These are phyloP conservation scores for Saccharomycopsis babjevae DNA, from an alignment of 805 yeast species.

Conservation along the genomic window DNA sequence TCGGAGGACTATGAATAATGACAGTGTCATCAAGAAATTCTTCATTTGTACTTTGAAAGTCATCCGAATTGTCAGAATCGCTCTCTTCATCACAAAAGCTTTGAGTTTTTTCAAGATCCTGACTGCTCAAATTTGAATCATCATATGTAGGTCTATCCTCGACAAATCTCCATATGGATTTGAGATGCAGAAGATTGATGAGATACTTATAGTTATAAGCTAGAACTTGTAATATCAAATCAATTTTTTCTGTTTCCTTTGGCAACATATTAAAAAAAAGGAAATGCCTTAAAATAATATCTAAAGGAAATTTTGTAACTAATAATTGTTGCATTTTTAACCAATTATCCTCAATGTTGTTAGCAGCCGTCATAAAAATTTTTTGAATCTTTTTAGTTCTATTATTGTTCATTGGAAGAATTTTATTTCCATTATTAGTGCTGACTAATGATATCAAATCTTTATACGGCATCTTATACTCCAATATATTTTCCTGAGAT, in stretches of 20 bases:
- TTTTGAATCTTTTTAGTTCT: neutral
- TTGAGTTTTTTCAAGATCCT: constrained; percentile 11
- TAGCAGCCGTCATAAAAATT: neutral
- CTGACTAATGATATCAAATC: neutral
- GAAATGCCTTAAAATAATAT: constrained; percentile 52
- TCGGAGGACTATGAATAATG: constrained; percentile 1
- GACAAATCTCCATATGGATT: neutral
- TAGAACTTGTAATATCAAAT: constrained; percentile 51
- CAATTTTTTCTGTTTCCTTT: constrained; percentile 67
- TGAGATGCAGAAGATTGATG: constrained; percentile 7
- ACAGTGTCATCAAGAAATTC: constrained; percentile 5
- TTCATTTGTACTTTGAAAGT: neutral
- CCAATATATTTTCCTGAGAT: neutral
- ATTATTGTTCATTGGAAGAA: neutral
- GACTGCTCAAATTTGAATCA: neutral
- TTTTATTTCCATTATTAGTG: neutral
- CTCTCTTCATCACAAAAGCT: neutral
- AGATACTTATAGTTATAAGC: constrained; percentile 39
- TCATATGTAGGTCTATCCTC: constrained; percentile 16
- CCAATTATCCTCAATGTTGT: neutral
- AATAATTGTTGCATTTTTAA: neutral
- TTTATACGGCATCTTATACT: neutral
- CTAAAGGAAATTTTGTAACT: constrained; percentile 36
- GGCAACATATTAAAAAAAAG: constrained; percentile 53
- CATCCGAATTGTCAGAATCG: neutral